These are phyloP conservation scores for Aspergillus viridinutans DNA, from an alignment of 2,329 filamentous ascomycete species.

Conservation along the genomic window DNA sequence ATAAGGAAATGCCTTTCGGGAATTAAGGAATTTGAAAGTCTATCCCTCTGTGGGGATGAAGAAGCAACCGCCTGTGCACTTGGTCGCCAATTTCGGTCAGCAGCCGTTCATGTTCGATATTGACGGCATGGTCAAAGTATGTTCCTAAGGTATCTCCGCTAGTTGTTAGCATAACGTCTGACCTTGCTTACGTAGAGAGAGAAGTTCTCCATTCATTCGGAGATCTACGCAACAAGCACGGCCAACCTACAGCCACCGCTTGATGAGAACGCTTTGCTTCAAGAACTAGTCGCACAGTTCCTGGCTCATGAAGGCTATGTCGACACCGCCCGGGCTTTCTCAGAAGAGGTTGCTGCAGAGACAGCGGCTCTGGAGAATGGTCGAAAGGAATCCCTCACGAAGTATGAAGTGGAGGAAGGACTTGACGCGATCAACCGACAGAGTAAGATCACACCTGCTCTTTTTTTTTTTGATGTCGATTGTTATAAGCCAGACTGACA, in stretches of 20 bases:
- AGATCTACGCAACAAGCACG: constrained; percentile 60
- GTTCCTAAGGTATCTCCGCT: constrained; percentile 20
- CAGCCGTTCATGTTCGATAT: constrained; percentile 87
- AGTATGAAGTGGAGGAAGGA: constrained; percentile 70
- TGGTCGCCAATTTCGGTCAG: constrained; percentile 61
- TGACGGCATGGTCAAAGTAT: constrained; percentile 74
- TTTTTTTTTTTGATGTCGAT: background rate
- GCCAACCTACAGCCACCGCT: constrained; percentile 58
- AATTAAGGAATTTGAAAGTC: constrained; percentile 41
- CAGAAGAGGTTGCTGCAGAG: constrained; percentile 72
- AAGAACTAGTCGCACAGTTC: constrained; percentile 81
- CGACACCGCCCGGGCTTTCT: constrained; percentile 85
- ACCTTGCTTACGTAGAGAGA: constrained; percentile 49
- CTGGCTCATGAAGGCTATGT: constrained; percentile 93
- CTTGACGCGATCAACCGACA: constrained; percentile 82
- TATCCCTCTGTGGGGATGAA: constrained; percentile 63
- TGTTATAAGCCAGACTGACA: background rate
- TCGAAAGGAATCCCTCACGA: constrained; percentile 48
- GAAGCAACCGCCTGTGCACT: constrained; percentile 54
- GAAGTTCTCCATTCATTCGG: constrained; percentile 53
- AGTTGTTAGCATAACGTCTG: background rate
- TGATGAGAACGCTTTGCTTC: constrained; percentile 73
- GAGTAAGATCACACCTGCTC: constrained; percentile 53
- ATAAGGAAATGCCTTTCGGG: constrained; percentile 54
- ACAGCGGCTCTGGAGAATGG: constrained; percentile 64